phyloP scores from a whole-genome alignment of 75 land plant species.

The Chamaecyparis obtusa region DNA sequence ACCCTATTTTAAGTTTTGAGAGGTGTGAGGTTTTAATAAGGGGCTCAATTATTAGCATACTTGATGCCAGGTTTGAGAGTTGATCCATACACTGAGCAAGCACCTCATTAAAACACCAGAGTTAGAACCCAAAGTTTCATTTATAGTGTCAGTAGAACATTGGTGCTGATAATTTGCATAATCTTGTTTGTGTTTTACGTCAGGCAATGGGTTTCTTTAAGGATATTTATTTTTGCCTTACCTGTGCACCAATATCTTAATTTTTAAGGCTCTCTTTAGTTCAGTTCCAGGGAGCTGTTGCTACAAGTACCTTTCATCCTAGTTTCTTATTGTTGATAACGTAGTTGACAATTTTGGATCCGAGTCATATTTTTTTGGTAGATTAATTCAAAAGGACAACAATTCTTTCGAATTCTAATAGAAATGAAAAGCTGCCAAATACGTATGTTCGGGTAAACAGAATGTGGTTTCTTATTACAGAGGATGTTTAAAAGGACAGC shows the following conservation, averaged over 20 bases:
- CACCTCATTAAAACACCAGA: not conserved
- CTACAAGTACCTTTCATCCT: not conserved
- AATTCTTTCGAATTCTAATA: no score
- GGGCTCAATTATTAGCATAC: not conserved
- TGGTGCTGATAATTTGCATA: not conserved
- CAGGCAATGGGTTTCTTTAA: no score
- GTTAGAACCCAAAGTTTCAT: not conserved
- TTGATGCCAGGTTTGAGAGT: not conserved
- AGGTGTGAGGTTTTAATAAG: not conserved
- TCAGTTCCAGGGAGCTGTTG: not conserved
- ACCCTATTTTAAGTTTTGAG: not conserved
- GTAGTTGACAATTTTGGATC: no score
- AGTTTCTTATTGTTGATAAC: not conserved
- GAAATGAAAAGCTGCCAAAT: not conserved
- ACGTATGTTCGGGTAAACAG: not conserved
- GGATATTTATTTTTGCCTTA: no score
- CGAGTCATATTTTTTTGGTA: not conserved
- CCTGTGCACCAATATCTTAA: not conserved
- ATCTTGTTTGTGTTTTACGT: no score
- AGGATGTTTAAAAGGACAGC: not conserved
- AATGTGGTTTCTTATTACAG: no score
- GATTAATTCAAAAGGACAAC: not conserved
- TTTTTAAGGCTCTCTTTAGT: not conserved
- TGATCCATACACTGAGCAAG: not conserved
- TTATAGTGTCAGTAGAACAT: not conserved